Conservation (phyloP, 805 yeast species). For the Sugiyamaella mastotermitis region DNA sequence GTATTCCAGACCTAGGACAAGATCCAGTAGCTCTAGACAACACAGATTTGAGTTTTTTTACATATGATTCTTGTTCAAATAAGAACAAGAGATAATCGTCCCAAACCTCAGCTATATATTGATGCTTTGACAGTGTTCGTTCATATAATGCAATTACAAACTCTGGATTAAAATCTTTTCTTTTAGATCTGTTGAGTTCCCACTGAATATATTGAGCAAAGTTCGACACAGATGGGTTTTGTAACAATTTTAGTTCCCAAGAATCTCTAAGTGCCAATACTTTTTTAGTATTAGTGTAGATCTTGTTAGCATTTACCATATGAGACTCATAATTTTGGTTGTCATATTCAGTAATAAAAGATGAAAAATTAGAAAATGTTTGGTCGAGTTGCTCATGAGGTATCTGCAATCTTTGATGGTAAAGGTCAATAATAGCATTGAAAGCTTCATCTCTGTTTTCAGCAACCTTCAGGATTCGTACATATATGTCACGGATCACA, state of each 20-base stretch:
- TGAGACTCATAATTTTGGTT: conserved; percentile 24
- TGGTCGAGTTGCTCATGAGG: conserved; percentile 23
- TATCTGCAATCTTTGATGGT: conserved; percentile 20
- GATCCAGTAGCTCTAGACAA: conserved; percentile 19
- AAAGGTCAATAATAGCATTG: conserved; percentile 4
- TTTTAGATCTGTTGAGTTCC: conserved; percentile 16
- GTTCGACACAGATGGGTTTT: conserved; percentile 10
- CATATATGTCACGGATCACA: conserved; percentile 14
- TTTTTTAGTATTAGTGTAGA: conserved; percentile 15
- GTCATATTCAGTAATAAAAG: conserved; percentile 21
- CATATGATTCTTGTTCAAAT: conserved; percentile 10
- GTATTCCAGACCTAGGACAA: conserved; percentile 22
- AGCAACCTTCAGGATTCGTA: background rate
- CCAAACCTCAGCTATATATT: conserved; percentile 23
- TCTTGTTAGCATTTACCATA: conserved; percentile 21
- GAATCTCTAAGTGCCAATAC: conserved; percentile 8
- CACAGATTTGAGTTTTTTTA: conserved; percentile 10
- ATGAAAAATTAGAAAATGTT: conserved; percentile 26
- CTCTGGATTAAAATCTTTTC: conserved; percentile 14
- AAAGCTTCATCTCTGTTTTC: background rate
- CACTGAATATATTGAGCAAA: conserved; percentile 25
- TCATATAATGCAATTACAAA: conserved; percentile 23
- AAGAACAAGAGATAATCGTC: conserved; percentile 24
- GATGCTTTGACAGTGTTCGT: conserved; percentile 18
- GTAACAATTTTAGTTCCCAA: conserved; percentile 18